Base-by-base conservation (phyloP, 495 filamentous ascomycete genomes). In the Hyaloscypha finlandica region DNA sequence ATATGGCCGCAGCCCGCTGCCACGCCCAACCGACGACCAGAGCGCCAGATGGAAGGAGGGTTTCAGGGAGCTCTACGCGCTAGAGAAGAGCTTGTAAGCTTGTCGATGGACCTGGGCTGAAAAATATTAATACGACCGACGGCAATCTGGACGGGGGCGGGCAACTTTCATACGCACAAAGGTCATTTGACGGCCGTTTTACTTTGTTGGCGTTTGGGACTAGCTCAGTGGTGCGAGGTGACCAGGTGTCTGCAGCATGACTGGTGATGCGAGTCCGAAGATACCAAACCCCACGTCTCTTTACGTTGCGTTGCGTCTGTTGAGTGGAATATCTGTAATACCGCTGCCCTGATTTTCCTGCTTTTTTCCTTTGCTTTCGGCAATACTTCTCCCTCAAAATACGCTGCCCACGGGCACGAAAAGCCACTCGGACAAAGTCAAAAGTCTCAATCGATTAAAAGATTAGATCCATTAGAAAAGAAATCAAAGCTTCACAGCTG, bases 1-100 rank as follows among this genome's bases (percentile, higher is more conserved):
- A 20, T 84, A 84, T 67, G 89, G 88, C 25, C 83, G 94, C 20
- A 89, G 86, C 70, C 94, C 94, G 37, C 87, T 94, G 71, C 91
- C 93, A 53, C 81, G 83, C 56, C 90, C 90, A 30, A 86, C 79
- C 33, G 77, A 78, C 35, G 81, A 86, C 68, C 86, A 90, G 73
- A 82, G 76, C 25, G 79, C 78, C 48, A 83, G 83, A 70, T 89
- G 88, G 77, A 87, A 88, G 69, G 87, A 89, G 45, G 87, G 84
- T 53, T 93, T 94, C 76, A 81, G 86, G 63, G 93, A 96, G 76
- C 76, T 92, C 22, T 81, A 94, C 75, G 81, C 87, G 53, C 72
- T 94, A 60, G 93, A 96, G 80, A 72, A 72, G 57, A 72, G 67
- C 53, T 52, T 74, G 53, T 74, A 66, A 72, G 67, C 53, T 52